A percentile compares a stretch with the other conserved stretches of the same genome.
These are phyloP conservation scores for Erodium moschatum DNA, from an alignment of 441 rosid genomes.

Conservation along the genomic window DNA sequence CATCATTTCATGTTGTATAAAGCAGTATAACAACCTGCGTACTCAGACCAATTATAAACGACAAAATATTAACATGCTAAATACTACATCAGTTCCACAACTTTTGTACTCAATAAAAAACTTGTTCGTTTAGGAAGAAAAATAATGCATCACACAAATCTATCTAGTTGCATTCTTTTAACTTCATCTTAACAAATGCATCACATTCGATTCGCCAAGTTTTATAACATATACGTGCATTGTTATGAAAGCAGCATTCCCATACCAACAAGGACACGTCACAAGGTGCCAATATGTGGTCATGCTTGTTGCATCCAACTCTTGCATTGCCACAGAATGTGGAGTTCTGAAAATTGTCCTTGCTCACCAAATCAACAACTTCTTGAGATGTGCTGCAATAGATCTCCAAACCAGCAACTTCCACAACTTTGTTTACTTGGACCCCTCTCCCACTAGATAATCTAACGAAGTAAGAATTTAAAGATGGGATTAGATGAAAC, in stretches of 20 bases:
- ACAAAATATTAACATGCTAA: neutral
- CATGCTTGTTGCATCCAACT: conserved; percentile 35
- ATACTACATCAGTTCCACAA: conserved; percentile 3
- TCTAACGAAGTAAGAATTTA: neutral
- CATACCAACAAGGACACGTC: conserved; percentile 46
- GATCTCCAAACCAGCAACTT: conserved; percentile 63
- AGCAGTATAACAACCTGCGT: neutral
- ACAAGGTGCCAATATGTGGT: conserved; percentile 54
- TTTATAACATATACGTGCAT: neutral
- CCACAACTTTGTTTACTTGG: conserved; percentile 61
- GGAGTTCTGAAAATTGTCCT: conserved; percentile 28
- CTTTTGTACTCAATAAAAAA: neutral
- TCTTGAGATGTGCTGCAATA: conserved; percentile 52
- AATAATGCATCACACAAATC: neutral
- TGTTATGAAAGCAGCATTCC: conserved; percentile 40
- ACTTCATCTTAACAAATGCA: conserved; percentile 7
- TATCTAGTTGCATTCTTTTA: neutral
- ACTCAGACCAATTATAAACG: neutral
- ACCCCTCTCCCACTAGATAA: conserved; percentile 42
- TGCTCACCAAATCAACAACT: conserved; percentile 30
- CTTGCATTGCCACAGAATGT: conserved; percentile 34
- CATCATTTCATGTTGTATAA: neutral
- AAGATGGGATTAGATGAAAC: neutral
- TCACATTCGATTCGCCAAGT: neutral
- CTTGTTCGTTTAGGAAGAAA: neutral